These are phyloP conservation scores for Thyridium curvatum DNA, from an alignment of 2,329 filamentous ascomycete species.

Conservation along the genomic window DNA sequence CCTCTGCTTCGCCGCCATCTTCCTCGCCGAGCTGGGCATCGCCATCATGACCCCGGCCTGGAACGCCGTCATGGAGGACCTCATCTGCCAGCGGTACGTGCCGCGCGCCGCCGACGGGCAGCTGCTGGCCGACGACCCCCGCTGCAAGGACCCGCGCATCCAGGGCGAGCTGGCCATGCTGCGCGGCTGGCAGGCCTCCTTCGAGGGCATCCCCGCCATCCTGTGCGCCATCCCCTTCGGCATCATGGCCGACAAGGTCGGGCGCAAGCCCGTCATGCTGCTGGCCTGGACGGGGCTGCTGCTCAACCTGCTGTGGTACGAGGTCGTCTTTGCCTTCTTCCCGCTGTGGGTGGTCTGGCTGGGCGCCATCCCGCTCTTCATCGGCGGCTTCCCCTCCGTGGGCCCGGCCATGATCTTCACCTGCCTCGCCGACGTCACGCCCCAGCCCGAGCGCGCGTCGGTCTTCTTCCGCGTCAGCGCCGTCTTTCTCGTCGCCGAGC, in stretches of 20 bases:
- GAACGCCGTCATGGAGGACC: slow-evolving; percentile 44
- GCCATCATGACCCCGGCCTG: slow-evolving; percentile 27
- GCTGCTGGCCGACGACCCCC: slow-evolving; percentile 25
- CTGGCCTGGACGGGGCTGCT: slow-evolving; percentile 16
- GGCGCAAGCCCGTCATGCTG: slow-evolving; percentile 33
- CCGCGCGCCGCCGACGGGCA: slow-evolving; percentile 28
- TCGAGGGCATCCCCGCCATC: slow-evolving; percentile 37
- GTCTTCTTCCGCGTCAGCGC: slow-evolving; percentile 33
- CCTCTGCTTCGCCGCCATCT: slow-evolving; percentile 23
- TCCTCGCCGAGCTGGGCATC: slow-evolving; percentile 34
- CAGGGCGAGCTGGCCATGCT: slow-evolving; percentile 47
- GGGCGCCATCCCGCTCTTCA: slow-evolving; percentile 24
- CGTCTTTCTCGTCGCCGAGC: slow-evolving; percentile 27
- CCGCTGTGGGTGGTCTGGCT: slow-evolving; percentile 32
- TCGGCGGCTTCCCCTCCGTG: slow-evolving; percentile 34
- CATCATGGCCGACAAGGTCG: slow-evolving; percentile 39
- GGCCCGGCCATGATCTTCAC: slow-evolving; percentile 38
- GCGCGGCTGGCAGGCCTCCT: slow-evolving; percentile 35
- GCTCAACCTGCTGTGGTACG: slow-evolving; percentile 13
- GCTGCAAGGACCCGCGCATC: slow-evolving; percentile 42
- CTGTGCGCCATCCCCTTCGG: slow-evolving; percentile 38
- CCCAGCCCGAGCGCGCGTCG: slow-evolving; percentile 26
- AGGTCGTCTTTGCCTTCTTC: slow-evolving; percentile 24
- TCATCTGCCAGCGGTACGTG: slow-evolving; percentile 44
- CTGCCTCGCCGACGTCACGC: slow-evolving; percentile 34